phyloP scores from a whole-genome alignment of 306 rosid genomes.

The Lablab purpureus region DNA sequence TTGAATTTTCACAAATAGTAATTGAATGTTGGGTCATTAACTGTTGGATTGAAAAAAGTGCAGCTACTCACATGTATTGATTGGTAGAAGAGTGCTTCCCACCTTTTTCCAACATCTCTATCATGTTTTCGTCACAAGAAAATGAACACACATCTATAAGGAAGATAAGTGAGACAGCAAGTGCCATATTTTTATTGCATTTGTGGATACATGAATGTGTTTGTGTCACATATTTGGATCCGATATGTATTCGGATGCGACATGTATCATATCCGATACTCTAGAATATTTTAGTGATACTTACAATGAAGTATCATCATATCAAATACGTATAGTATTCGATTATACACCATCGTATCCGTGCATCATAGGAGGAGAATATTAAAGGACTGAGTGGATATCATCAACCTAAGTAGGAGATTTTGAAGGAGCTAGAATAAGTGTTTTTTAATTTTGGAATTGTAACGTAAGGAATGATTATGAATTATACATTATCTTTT shows the following conservation, averaged over 20 bases:
- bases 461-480: neutral
- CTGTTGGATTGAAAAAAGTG: neutral
- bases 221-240: no score
- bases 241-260: no score
- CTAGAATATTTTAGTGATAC: no score
- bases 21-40: neutral
- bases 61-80: slow-evolving; percentile 1
- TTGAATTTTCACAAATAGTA: neutral
- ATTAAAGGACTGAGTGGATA: neutral
- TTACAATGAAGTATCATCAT: no score
- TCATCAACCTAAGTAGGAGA: neutral
- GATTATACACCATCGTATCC: no score
- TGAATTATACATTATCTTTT: neutral
- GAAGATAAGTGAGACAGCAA: neutral
- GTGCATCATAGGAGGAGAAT: no score
- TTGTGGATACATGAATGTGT: neutral
- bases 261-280: no score
- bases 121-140: neutral
- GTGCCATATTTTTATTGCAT: neutral
- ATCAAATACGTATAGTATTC: no score
- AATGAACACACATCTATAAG: slow-evolving; percentile 6
- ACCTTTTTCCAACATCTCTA: neutral
- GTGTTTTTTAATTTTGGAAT: no score
- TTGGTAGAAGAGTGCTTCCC: neutral
- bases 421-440: neutral